These are phyloP conservation scores for Neoscytalidium dimidiatum DNA, from an alignment of 2,329 filamentous ascomycete genomes.

Conservation along the genomic window DNA sequence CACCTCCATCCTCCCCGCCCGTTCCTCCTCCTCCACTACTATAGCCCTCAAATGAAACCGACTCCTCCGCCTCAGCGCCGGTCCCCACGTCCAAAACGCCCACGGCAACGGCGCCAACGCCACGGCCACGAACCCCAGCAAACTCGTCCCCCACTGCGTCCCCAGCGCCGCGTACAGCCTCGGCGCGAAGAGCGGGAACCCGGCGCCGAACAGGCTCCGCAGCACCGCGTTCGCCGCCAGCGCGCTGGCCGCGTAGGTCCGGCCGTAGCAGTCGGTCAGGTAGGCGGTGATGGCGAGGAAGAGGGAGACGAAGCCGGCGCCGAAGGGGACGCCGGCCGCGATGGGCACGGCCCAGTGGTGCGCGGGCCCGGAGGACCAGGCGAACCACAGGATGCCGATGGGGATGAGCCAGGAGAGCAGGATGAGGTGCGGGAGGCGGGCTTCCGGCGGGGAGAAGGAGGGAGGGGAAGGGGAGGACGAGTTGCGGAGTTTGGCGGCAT, in stretches of 20 bases:
- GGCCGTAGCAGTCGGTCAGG: constrained; percentile 72
- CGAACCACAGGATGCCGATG: constrained; percentile 68
- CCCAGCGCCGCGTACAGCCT: constrained; percentile 70
- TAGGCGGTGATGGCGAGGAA: constrained; percentile 87
- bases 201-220: constrained; percentile 71
- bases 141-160: constrained; percentile 75
- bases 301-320: constrained; percentile 71
- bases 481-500: constrained; percentile 58
- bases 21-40: constrained; percentile 55
- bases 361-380: constrained; percentile 55
- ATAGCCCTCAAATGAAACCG: constrained; percentile 56
- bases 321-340: constrained; percentile 76
- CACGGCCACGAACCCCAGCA: constrained; percentile 73
- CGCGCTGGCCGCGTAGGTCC: constrained; percentile 70
- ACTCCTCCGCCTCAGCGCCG: constrained; percentile 59
- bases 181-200: constrained; percentile 72
- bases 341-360: constrained; percentile 85
- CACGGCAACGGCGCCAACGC: constrained; percentile 78
- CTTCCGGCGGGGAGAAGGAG: constrained; percentile 68
- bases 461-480: constrained; percentile 27
- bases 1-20: constrained; percentile 12
- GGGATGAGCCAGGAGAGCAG: constrained; percentile 74
- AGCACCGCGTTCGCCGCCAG: constrained; percentile 78
- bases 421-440: constrained; percentile 77
- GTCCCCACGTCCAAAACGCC: constrained; percentile 68